phyloP scores from a whole-genome alignment of 441 rosid genomes.

The Croton setiger region DNA sequence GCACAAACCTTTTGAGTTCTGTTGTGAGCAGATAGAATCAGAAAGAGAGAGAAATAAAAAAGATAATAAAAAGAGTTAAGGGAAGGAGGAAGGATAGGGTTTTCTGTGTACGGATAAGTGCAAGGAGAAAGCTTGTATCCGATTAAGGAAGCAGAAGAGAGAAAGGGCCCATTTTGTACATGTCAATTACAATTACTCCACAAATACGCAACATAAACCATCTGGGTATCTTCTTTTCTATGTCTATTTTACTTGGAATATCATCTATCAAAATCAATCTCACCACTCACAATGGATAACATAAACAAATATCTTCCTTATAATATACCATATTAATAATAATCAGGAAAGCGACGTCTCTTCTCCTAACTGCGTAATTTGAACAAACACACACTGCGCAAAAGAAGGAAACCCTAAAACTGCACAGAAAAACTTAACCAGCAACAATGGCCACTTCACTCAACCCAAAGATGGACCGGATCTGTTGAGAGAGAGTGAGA shows the following conservation, averaged over 20 bases:
- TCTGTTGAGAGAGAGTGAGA: neutral
- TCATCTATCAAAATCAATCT: slow-evolving; percentile 24
- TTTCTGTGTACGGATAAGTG: slow-evolving; percentile 55
- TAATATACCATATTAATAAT: no score
- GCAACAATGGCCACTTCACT: no score
- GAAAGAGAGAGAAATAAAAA: slow-evolving; percentile 11
- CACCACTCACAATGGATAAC: slow-evolving; percentile 17
- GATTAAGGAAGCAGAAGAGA: slow-evolving; percentile 53
- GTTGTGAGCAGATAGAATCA: slow-evolving; percentile 24
- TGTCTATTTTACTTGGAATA: neutral
- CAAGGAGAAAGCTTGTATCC: slow-evolving; percentile 42
- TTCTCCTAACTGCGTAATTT: slow-evolving; percentile 16
- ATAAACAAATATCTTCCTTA: neutral
- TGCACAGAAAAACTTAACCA: neutral
- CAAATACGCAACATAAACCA: slow-evolving; percentile 51
- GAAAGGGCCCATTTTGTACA: slow-evolving; percentile 42
- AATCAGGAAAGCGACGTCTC: slow-evolving; percentile 32
- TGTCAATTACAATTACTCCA: slow-evolving; percentile 38
- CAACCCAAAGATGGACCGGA: neutral
- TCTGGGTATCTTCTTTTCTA: slow-evolving; percentile 23
- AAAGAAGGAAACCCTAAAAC: neutral
- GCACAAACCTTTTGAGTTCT: slow-evolving; percentile 7
- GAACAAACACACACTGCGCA: neutral
- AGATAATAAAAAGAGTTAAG: neutral
- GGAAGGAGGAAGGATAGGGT: slow-evolving; percentile 25